A percentile compares a stretch with the other conserved stretches of the same genome.
Conservation (phyloP, 2,329 filamentous ascomycete genomes). For the Aspergillus quadrilineatus region DNA sequence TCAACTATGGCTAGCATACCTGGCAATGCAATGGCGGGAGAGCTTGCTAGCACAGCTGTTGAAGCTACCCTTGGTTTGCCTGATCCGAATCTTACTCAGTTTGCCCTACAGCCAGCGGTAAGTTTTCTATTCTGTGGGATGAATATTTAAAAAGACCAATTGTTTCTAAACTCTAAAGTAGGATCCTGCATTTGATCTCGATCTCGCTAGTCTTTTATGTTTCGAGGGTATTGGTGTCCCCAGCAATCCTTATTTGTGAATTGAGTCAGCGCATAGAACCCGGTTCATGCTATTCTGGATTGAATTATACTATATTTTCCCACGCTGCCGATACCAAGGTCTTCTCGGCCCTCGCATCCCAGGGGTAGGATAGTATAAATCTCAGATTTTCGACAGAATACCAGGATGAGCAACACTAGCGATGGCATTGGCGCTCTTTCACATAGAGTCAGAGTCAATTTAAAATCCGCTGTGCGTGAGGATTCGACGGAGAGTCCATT, state of each 20-base stretch:
- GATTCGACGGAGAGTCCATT: background rate
- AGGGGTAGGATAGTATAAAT: background rate
- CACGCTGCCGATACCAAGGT: background rate
- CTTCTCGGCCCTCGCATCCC: too few species aligned
- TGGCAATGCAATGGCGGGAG: background rate
- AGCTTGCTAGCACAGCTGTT: background rate
- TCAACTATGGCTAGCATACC: background rate
- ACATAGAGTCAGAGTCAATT: background rate
- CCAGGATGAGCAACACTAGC: too few species aligned
- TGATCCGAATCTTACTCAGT: background rate
- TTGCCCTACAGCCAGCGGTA: background rate
- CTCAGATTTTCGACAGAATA: too few species aligned
- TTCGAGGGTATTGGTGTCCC: background rate
- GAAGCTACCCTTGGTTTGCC: background rate
- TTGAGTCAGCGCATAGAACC: background rate
- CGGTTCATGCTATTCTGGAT: background rate
- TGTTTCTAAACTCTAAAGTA: background rate
- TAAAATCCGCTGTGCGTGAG: background rate
- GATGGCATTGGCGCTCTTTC: too few species aligned
- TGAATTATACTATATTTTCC: background rate
- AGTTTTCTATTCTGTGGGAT: background rate
- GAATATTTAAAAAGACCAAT: background rate
- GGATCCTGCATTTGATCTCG: background rate
- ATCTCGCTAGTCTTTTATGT: background rate
- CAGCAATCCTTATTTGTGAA: background rate